These are phyloP conservation scores for Candida chilensis DNA, from an alignment of 805 yeast species.

Conservation along the genomic window DNA sequence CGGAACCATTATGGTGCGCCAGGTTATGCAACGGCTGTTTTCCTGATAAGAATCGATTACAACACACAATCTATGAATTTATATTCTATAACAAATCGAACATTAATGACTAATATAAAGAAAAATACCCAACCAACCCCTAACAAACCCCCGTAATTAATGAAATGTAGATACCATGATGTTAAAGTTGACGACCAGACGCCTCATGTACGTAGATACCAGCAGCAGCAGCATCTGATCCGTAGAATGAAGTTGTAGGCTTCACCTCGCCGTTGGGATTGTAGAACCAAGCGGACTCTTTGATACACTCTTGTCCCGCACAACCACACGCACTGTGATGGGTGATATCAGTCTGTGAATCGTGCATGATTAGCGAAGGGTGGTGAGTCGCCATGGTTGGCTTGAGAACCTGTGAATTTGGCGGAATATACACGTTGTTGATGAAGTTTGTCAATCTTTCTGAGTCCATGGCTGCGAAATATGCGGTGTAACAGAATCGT, in stretches of 20 bases:
- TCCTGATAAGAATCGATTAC: too few relatives aligned
- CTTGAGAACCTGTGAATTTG: constrained; percentile 5
- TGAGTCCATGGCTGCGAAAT: too few relatives aligned
- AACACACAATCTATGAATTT: too few relatives aligned
- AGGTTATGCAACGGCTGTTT: too few relatives aligned
- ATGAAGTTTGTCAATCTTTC: constrained; percentile 15
- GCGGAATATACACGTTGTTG: constrained; percentile 20
- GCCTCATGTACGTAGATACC: constrained; percentile 12
- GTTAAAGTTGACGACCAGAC: constrained; percentile 6
- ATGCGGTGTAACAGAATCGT: too few relatives aligned
- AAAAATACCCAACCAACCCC: too few relatives aligned
- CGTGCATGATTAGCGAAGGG: constrained; percentile 21
- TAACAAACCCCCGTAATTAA: too few relatives aligned
- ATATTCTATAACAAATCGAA: too few relatives aligned
- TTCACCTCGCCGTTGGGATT: constrained; percentile 22
- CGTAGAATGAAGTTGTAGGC: constrained; percentile 6
- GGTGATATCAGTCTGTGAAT: constrained; percentile 13
- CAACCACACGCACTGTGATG: constrained; percentile 20
- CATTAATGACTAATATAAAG: too few relatives aligned
- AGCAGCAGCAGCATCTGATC: constrained; percentile 16
- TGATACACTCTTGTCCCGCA: constrained; percentile 18
- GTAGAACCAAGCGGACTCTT: constrained; percentile 23
- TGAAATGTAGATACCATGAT: too few relatives aligned
- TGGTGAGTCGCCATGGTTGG: constrained; percentile 19
- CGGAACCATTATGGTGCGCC: too few relatives aligned